phyloP scores from a whole-genome alignment of 2,329 filamentous ascomycete species.

The Diaporthe aspalathi region DNA sequence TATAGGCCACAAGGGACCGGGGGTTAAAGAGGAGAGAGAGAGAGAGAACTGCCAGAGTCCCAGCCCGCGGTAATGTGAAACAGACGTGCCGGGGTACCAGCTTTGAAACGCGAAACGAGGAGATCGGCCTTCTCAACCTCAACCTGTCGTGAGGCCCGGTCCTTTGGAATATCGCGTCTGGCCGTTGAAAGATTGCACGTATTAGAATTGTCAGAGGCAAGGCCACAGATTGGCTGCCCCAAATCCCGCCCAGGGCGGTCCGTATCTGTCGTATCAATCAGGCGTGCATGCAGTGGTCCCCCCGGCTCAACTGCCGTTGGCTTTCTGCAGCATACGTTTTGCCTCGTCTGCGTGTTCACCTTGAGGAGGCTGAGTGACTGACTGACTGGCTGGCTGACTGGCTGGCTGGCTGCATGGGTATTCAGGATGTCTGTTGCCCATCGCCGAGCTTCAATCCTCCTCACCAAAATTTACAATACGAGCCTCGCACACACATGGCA shows the following conservation, averaged over 20 bases:
- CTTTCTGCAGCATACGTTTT: too few species aligned
- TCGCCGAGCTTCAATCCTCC: neutral
- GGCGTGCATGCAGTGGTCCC: too few species aligned
- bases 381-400: too few species aligned
- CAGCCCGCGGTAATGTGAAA: constrained; percentile 25
- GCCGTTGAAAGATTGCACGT: neutral
- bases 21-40: neutral
- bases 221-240: neutral
- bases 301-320: too few species aligned
- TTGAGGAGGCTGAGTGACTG: neutral
- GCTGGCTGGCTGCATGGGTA: neutral
- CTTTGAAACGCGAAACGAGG: constrained; percentile 23
- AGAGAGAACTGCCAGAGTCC: neutral
- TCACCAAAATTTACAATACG: neutral
- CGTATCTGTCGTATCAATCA: neutral
- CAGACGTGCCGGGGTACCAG: constrained; percentile 10
- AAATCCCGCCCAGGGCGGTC: neutral
- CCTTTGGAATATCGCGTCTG: neutral
- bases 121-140: neutral
- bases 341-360: neutral
- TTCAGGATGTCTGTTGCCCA: neutral
- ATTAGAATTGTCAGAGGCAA: neutral
- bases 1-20: too few species aligned
- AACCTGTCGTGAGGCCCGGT: constrained; percentile 11
- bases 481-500: neutral